These are phyloP conservation scores for Cyclostephanos invisitatus DNA, from an alignment of 108 stramenopile genomes.

Conservation along the genomic window DNA sequence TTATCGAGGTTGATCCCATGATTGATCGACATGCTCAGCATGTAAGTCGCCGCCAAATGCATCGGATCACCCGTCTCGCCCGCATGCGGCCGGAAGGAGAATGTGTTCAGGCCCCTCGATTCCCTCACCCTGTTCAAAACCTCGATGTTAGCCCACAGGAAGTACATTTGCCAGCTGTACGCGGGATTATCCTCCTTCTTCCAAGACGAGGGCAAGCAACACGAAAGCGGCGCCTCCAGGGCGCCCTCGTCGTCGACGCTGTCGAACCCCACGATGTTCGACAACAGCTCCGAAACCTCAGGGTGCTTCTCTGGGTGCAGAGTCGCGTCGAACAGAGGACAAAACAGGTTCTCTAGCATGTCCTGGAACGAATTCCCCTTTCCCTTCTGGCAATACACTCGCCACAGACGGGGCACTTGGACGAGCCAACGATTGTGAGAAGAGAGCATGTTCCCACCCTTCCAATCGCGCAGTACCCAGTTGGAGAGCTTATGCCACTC, in stretches of 20 bases:
- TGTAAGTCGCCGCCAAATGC: constrained; percentile 96
- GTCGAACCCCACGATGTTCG: constrained; percentile 97
- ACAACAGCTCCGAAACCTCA: constrained; percentile 92
- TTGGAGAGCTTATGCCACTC: constrained; percentile 93
- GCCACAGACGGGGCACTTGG: constrained; percentile 96
- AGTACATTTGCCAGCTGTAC: constrained; percentile 93
- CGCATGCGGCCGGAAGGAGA: constrained; percentile 94
- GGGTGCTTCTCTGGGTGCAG: constrained; percentile 91
- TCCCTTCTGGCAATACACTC: constrained; percentile 85
- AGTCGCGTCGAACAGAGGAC: constrained; percentile 96
- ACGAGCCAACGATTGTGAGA: constrained; percentile 98
- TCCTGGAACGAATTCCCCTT: constrained; percentile 72
- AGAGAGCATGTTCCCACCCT: constrained; percentile 84
- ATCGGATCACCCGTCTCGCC: constrained; percentile 98
- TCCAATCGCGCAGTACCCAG: constrained; percentile 85
- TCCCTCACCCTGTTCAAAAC: constrained; percentile 88
- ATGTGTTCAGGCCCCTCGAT: constrained; percentile 85
- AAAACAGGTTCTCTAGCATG: constrained; percentile 97
- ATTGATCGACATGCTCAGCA: constrained; percentile 94
- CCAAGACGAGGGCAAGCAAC: constrained; percentile 82
- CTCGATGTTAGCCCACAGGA: constrained; percentile 91
- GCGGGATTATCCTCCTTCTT: constrained; percentile 79
- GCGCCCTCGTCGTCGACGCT: constrained; percentile 98
- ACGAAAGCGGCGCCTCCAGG: constrained; percentile 67
- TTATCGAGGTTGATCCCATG: constrained; percentile 97